phyloP scores from a whole-genome alignment of 305 asterid species.

The Solanum chacoense region DNA sequence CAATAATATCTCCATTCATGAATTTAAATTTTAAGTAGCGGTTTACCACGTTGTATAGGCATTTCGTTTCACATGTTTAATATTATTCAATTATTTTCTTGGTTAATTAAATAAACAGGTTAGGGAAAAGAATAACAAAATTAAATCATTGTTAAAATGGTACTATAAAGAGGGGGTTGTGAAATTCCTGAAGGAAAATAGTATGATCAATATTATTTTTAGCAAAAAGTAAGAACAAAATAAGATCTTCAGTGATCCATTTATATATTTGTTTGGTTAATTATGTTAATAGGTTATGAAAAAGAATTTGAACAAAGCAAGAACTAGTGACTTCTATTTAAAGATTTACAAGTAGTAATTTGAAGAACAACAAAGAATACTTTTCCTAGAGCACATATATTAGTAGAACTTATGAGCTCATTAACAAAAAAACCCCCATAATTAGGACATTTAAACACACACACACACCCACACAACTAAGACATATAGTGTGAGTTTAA shows the following conservation, averaged over 20 bases:
- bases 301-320: not conserved
- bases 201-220: not conserved
- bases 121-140: not conserved
- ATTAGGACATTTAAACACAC: not conserved
- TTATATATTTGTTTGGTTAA: not conserved
- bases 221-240: not conserved
- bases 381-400: not conserved
- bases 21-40: not conserved
- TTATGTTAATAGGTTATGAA: not conserved
- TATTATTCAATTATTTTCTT: not conserved
- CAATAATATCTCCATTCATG: not conserved
- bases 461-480: not conserved
- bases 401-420: not conserved
- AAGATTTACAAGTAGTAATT: not conserved
- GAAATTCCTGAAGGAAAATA: not conserved
- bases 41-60: not conserved
- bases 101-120: not conserved
- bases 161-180: not conserved
- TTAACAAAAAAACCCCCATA: not conserved
- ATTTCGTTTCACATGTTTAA: not conserved
- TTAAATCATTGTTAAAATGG: not conserved
- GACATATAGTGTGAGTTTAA: not conserved
- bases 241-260: not conserved
- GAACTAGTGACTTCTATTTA: not conserved
- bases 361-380: not conserved